Conservation (phyloP, 805 yeast species). For the Scheffersomyces spartinae region DNA sequence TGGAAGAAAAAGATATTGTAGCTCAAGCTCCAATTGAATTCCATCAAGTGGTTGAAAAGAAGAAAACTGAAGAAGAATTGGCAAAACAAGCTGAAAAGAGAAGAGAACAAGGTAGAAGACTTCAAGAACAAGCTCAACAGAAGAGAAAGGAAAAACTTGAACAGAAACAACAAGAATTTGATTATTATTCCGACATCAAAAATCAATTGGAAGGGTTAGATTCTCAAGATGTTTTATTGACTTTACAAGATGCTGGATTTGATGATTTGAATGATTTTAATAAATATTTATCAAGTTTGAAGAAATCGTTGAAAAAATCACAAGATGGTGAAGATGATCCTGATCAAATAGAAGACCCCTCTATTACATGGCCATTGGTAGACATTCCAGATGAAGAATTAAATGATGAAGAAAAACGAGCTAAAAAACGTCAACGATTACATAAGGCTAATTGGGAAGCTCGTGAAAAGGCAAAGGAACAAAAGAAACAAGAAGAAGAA, state of each 20-base stretch:
- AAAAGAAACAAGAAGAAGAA: conserved; percentile 55
- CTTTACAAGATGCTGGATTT: conserved; percentile 63
- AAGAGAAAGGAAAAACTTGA: conserved; percentile 68
- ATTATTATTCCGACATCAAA: conserved; percentile 52
- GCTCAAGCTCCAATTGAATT: conserved; percentile 69
- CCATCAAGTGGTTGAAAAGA: conserved; percentile 49
- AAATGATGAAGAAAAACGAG: conserved; percentile 68
- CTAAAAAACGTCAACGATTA: conserved; percentile 74
- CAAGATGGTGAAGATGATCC: conserved; percentile 51
- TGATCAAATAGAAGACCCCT: conserved; percentile 39
- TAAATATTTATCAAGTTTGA: conserved; percentile 53
- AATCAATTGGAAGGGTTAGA: conserved; percentile 38
- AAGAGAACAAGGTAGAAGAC: conserved; percentile 72
- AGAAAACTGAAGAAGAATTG: conserved; percentile 77
- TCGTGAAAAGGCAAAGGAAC: conserved; percentile 67
- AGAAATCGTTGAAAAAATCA: conserved; percentile 58
- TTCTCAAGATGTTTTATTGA: conserved; percentile 41
- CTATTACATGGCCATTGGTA: conserved; percentile 55
- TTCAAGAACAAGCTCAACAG: conserved; percentile 89
- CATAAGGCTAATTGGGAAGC: conserved; percentile 86
- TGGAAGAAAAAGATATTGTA: conserved; percentile 63
- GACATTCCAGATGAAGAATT: conserved; percentile 80
- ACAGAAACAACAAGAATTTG: conserved; percentile 72
- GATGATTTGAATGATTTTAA: conserved; percentile 62
- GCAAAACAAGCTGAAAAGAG: conserved; percentile 67